Conservation (phyloP, 305 asterid species). For the Solanum hybrid region DNA sequence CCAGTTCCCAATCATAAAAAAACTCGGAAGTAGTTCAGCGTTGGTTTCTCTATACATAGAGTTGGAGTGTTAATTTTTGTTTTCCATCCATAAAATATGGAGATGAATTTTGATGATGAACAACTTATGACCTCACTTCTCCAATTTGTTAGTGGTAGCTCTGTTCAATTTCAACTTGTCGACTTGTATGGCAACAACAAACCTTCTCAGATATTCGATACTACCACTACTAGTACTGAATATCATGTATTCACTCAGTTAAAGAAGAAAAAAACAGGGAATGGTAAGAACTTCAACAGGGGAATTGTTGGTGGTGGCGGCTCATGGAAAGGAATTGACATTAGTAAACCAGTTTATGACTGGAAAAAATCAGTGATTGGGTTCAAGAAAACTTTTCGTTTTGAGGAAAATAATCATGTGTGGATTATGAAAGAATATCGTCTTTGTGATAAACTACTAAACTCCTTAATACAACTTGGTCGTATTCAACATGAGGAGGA, state of each 20-base stretch:
- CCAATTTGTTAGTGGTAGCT: background rate
- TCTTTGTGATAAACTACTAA: background rate
- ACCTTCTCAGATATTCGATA: background rate
- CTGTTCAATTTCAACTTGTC: background rate
- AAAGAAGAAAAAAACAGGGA: background rate
- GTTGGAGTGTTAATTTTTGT: background rate
- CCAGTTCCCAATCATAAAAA: background rate
- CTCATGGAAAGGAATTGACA: background rate
- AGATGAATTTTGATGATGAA: background rate
- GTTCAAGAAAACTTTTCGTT: background rate
- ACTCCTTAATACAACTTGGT: background rate
- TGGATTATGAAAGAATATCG: background rate
- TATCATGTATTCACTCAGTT: background rate
- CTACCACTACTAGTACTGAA: background rate
- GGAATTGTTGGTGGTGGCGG: background rate
- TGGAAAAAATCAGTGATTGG: background rate
- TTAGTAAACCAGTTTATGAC: background rate
- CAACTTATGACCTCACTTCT: background rate
- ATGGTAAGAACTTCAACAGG: background rate
- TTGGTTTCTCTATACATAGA: background rate
- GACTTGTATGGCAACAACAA: background rate
- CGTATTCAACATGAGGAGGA: background rate
- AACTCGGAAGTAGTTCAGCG: background rate
- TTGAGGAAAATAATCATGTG: background rate
- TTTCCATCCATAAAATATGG: background rate